Base-by-base conservation (phyloP, 225 moss, liverwort and hornwort species). In the Ulota crispa region DNA sequence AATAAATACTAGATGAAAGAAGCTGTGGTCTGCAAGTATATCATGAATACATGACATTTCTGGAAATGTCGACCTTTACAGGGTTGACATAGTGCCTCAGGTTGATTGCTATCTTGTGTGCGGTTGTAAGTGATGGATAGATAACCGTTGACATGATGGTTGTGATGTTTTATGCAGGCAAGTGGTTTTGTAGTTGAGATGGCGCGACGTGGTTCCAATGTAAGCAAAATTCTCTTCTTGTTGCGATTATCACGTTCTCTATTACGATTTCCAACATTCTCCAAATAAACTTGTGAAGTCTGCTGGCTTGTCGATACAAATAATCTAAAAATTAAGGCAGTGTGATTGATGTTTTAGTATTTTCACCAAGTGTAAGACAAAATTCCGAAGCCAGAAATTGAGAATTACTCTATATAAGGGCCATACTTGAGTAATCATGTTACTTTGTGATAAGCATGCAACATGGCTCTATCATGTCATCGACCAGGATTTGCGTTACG, bases 121-220 rank as follows among this genome's bases (percentile, higher is more conserved):
- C 64, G 42, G 36, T 63, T 78, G 73, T 80, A 54, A 57, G 37
- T 83, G 45, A 79, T 57, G 37, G 5, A 56, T 57, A 65, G 61
- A 55, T 68, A 54, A 71, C 47, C 43, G 27, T 32, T 84, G 71
- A 87, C 71, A 34, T 85, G 76, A 82, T 82, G 54, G 41, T 85
- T 37, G 19, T 82, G 79, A 71, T 82, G 73, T 72, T 54, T 60
- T 76, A 24, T 87, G 85, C 88, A 88, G 88, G 77, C 82, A 80
- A 76, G 77, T 68, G 77, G 67, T 39, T 77, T 77, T 34, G 65
- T 34, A 23, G 80, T 74, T 73, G 88, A 83, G 80, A 88, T 88
- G 88, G 88, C 88, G 37, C 88, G 83, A 31, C 88, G 88, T 73
- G 80, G 88, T 73, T 64, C 85, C 36, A 88, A 85, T 15, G 88